Evolutionary conservation across 495 filamentous ascomycete genomes (phyloP).

Genomic region (Neurospora sp.): DNA sequence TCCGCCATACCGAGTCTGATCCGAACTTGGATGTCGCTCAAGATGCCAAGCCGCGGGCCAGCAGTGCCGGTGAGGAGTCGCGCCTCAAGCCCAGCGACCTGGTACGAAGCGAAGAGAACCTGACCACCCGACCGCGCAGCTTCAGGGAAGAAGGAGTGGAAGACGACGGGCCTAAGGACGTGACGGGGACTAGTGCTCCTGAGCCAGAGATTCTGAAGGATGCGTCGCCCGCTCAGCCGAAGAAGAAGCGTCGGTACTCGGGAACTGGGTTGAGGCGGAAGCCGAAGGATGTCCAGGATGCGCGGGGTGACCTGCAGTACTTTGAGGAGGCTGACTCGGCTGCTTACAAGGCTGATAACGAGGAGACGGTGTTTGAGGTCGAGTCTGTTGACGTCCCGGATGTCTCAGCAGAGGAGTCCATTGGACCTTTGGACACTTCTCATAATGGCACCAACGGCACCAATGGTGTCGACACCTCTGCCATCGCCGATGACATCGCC

Average conservation of each 20-base stretch:
- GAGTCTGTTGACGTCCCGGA: not conserved
- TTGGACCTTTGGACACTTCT: not conserved
- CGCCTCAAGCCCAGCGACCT: conserved; percentile 4
- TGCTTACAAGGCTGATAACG: conserved; percentile 69
- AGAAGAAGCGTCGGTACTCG: conserved; percentile 60
- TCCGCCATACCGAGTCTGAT: conserved; percentile 26
- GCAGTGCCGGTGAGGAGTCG: not conserved
- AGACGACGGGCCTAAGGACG: conserved; percentile 30
- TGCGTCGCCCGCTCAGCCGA: conserved; percentile 22
- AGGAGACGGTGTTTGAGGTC: conserved; percentile 24
- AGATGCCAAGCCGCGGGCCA: conserved; percentile 6
- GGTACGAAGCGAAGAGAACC: conserved; percentile 25
- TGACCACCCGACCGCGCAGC: conserved; percentile 1
- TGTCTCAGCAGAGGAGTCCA: not conserved
- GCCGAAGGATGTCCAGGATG: conserved; percentile 51
- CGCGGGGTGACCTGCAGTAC: conserved; percentile 64
- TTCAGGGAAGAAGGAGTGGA: conserved; percentile 2
- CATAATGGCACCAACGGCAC: not conserved
- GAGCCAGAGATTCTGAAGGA: conserved; percentile 39
- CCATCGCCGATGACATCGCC: not conserved
- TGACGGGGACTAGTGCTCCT: conserved; percentile 46
- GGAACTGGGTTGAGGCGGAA: conserved; percentile 65
- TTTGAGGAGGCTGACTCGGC: conserved; percentile 69
- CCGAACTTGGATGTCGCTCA: conserved; percentile 13
- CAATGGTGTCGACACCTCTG: not conserved